These are phyloP conservation scores for Lodderomyces theae DNA, from an alignment of 1,139 yeast genomes.

Conservation along the genomic window DNA sequence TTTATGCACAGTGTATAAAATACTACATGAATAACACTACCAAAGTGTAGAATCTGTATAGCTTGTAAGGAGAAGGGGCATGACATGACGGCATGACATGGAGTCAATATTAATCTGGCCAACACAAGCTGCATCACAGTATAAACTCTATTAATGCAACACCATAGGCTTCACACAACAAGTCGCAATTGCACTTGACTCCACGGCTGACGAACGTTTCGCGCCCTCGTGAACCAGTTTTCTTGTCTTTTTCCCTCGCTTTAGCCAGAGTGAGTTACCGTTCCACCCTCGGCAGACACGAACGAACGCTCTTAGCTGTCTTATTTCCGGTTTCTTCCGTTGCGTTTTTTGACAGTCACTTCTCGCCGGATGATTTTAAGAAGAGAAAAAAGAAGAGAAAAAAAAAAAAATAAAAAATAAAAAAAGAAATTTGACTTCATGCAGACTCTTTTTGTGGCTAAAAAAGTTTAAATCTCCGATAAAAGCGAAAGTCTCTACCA, in stretches of 20 bases:
- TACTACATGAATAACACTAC: neutral
- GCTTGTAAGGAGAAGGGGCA: too few species aligned
- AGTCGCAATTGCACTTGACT: neutral
- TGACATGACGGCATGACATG: too few species aligned
- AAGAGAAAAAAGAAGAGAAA: too few species aligned
- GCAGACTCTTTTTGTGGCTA: neutral
- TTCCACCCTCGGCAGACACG: too few species aligned
- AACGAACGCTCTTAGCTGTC: too few species aligned
- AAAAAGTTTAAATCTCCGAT: neutral
- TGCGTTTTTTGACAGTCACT: neutral
- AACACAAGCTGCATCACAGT: too few species aligned
- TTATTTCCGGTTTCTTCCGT: conserved; percentile 1
- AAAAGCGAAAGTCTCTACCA: neutral
- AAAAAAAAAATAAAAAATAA: neutral
- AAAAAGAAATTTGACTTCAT: conserved; percentile 1
- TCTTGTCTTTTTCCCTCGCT: neutral
- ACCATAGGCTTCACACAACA: too few species aligned
- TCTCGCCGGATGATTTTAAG: too few species aligned
- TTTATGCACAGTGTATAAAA: neutral
- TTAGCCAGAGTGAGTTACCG: too few species aligned
- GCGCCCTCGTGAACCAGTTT: neutral
- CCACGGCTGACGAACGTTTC: neutral
- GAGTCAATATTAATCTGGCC: too few species aligned
- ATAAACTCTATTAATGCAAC: too few species aligned
- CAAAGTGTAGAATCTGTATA: too few species aligned